phyloP scores from a whole-genome alignment of 2,329 filamentous ascomycete genomes.

The Aspergillus vadensis region DNA sequence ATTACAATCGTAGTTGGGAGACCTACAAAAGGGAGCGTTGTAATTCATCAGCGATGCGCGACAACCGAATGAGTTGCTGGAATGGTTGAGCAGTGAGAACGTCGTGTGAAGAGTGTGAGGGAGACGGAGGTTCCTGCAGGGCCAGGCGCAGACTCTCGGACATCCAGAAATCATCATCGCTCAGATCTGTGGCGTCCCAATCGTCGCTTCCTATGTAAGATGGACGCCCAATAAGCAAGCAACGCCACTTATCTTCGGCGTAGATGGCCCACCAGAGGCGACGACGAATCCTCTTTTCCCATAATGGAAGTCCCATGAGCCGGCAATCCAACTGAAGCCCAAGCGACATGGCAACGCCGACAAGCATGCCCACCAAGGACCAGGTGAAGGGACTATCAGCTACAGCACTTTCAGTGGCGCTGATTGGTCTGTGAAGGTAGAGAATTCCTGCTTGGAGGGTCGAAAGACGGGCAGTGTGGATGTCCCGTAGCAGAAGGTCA shows the following conservation, averaged over 20 bases:
- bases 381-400: slow-evolving; percentile 40
- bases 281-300: slow-evolving; percentile 42
- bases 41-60: slow-evolving; percentile 35
- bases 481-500: slow-evolving; percentile 34
- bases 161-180: slow-evolving; percentile 30
- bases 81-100: background rate
- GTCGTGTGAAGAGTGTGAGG: background rate
- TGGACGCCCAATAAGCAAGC: slow-evolving; percentile 39
- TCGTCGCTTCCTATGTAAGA: slow-evolving; percentile 39
- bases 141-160: background rate
- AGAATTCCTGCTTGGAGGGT: slow-evolving; percentile 36
- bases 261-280: slow-evolving; percentile 47
- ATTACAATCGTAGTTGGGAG: too few relatives aligned
- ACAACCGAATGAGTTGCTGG: slow-evolving; percentile 15
- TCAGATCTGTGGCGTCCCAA: slow-evolving; percentile 38
- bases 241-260: slow-evolving; percentile 43
- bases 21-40: slow-evolving; percentile 37
- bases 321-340: slow-evolving; percentile 42
- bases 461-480: slow-evolving; percentile 35
- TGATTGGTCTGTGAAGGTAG: slow-evolving; percentile 33
- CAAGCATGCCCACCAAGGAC: slow-evolving; percentile 41
- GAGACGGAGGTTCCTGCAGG: background rate
- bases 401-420: slow-evolving; percentile 25
- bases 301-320: slow-evolving; percentile 41
- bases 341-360: slow-evolving; percentile 37